Base-by-base conservation (phyloP, 192 early-diverging fungal genomes). In the Dissophora globulifera region DNA sequence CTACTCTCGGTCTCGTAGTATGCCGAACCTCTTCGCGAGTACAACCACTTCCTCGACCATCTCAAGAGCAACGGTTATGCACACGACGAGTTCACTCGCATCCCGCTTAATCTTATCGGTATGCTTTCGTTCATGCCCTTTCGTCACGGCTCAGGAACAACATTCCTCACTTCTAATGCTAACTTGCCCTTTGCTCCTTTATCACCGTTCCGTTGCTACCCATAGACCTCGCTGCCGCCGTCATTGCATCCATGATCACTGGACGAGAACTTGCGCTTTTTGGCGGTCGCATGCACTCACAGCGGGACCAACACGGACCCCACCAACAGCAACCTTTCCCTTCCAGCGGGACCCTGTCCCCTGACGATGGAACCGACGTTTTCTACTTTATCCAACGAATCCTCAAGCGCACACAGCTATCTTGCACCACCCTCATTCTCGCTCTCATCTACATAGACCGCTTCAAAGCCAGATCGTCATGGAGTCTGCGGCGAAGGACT, bases 41-140 rank as follows among this genome's bases (percentile, higher is more conserved):
- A 81, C 63, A 67, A 57, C 30, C 50, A 57, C 6, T 76, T 80
- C 35, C 59, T 78, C 30, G 80, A 70, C 25, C 46, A 57, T 47
- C 55, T 78, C 27, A 75, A 80, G 49, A 66, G 57, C 32, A 51
- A 72, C 40, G 80, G 72, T 12, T 81, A 81, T 61, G 79, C 78
- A 41, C 62, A 66, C 11, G 64, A 81, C 35, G 74, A 78, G 33
- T 82, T 65, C 27, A 79, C 76, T 26, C 51, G 67, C 17, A 85
- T 85, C 23, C 82, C 84, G 2, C 33, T 81, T 22, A 82, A 85
- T 26, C 69, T 83, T 47, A 83, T 85, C 10, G 84, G 84, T 85
- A 81, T 64, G 17, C 5, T 13, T 38, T 38, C 7, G 6, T 38
- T 38, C 6, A 38, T 38, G 35, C 35, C 35, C 7, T 38, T 13